Conservation (phyloP, 257 asterid species). For the Penstemon barbatus region DNA sequence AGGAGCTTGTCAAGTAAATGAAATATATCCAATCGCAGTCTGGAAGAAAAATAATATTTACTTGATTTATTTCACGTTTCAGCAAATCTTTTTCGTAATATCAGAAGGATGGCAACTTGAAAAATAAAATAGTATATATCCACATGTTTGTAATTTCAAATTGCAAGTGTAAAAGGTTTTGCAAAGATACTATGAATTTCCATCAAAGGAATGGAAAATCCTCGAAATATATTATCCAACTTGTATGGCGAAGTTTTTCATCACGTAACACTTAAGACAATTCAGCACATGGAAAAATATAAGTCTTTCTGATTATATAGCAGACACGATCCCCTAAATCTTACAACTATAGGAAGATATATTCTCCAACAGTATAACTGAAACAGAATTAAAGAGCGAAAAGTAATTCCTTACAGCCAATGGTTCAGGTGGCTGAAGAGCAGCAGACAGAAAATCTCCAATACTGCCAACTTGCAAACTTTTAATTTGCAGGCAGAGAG, state of each 20-base stretch:
- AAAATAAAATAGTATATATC: neutral
- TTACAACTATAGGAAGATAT: neutral
- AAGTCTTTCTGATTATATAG: constrained; percentile 2
- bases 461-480: constrained; percentile 86
- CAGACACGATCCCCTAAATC: neutral
- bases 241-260: constrained; percentile 3
- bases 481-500: constrained; percentile 98
- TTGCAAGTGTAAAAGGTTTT: constrained; percentile 16
- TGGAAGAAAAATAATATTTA: neutral
- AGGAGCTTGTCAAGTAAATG: too few relatives aligned
- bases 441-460: constrained; percentile 84
- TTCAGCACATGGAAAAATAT: neutral
- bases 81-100: constrained; percentile 16
- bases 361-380: neutral
- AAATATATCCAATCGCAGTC: neutral
- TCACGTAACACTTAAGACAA: constrained; percentile 6
- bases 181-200: neutral
- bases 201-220: neutral
- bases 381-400: constrained; percentile 19
- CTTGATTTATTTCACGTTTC: constrained; percentile 6
- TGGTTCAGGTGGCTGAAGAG: constrained; percentile 93
- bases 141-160: neutral
- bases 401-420: constrained; percentile 67
- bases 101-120: neutral
- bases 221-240: neutral